phyloP scores from a whole-genome alignment of 2,329 filamentous ascomycete genomes.

The Diplodia seriata region DNA sequence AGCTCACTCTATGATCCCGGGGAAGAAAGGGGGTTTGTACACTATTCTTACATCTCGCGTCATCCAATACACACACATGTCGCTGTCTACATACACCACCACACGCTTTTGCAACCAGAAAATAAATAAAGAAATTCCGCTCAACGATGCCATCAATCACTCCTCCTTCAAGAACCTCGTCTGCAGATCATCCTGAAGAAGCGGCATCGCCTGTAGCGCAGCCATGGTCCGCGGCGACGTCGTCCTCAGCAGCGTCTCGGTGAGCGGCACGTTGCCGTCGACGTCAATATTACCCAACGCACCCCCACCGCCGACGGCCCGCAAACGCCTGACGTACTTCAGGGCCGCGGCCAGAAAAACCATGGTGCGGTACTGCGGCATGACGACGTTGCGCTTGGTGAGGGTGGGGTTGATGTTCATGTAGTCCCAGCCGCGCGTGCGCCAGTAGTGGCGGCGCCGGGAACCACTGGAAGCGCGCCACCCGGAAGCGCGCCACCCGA shows the following conservation, averaged over 20 bases:
- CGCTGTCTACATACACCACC: background rate
- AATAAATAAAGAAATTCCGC: background rate
- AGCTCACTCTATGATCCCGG: background rate
- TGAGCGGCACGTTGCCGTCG: conserved; percentile 35
- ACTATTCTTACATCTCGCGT: conserved; percentile 16
- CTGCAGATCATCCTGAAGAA: conserved; percentile 43
- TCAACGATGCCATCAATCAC: conserved; percentile 4
- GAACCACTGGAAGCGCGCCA: too few relatives aligned
- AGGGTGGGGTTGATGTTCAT: conserved; percentile 43
- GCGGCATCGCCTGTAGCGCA: conserved; percentile 55
- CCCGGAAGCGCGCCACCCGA: conserved; percentile 67
- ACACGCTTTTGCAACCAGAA: background rate
- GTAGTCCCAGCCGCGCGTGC: conserved; percentile 39
- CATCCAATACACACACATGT: background rate
- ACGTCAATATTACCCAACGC: conserved; percentile 35
- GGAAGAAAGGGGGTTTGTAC: background rate
- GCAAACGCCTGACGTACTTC: conserved; percentile 45
- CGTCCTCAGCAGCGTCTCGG: conserved; percentile 43
- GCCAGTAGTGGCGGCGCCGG: conserved; percentile 38
- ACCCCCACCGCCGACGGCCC: conserved; percentile 40
- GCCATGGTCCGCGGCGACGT: conserved; percentile 49
- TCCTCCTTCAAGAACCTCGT: conserved; percentile 37
- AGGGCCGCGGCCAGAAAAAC: conserved; percentile 51
- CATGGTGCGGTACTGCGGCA: conserved; percentile 54
- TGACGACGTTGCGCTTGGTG: conserved; percentile 38